Conservation (phyloP, 2,329 filamentous ascomycete genomes). For the Talaromyces amestolkiae region DNA sequence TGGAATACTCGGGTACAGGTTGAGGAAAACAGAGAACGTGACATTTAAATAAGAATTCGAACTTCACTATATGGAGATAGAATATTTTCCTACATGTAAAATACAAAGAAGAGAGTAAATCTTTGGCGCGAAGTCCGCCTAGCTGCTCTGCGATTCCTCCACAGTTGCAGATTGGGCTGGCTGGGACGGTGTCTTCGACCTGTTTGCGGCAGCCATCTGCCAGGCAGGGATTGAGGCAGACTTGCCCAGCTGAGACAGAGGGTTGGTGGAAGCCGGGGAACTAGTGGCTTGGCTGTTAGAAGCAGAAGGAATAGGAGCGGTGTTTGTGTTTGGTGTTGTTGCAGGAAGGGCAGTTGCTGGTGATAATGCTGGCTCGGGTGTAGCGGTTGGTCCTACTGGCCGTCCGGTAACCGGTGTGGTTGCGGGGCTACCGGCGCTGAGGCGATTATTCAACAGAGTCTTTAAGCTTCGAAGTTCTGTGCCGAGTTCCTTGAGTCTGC, state of each 20-base stretch:
- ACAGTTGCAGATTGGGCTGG: constrained; percentile 25
- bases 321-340: constrained; percentile 29
- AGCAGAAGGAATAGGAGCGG: constrained; percentile 27
- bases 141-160: constrained; percentile 25
- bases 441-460: constrained; percentile 70
- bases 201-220: constrained; percentile 70
- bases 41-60: not conserved
- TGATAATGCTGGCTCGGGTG: constrained; percentile 26
- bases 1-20: not conserved
- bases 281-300: constrained; percentile 33
- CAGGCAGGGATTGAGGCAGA: constrained; percentile 72
- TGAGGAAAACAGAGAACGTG: too few species aligned
- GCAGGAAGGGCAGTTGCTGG: constrained; percentile 28
- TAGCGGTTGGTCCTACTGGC: constrained; percentile 28
- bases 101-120: constrained; percentile 2
- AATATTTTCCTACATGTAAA: not conserved
- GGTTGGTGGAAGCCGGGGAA: constrained; percentile 41
- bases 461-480: constrained; percentile 89
- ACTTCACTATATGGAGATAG: not conserved
- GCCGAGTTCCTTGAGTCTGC: constrained; percentile 77
- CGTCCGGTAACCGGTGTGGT: constrained; percentile 33
- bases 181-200: constrained; percentile 35
- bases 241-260: constrained; percentile 49
- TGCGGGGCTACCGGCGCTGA: constrained; percentile 42
- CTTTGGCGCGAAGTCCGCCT: not conserved